These are phyloP conservation scores for Rhynchospora breviuscula DNA, from an alignment of 176 grass and related monocot genomes.

Conservation along the genomic window DNA sequence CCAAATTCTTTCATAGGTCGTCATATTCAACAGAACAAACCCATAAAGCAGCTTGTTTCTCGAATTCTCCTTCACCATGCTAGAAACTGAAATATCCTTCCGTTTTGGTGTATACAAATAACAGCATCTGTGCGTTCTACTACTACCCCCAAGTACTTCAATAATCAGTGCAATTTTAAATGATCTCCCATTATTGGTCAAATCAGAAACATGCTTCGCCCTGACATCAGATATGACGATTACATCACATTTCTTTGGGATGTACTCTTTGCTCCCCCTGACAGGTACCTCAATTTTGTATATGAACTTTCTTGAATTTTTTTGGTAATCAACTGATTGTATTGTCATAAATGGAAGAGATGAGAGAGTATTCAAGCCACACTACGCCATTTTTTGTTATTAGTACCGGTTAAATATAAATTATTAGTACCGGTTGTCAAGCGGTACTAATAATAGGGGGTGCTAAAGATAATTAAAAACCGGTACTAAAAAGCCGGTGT, in stretches of 20 bases:
- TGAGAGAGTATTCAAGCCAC: not conserved
- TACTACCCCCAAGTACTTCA: not conserved
- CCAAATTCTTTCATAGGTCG: constrained; percentile 25
- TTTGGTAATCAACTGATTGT: not conserved
- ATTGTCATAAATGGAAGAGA: constrained; percentile 10
- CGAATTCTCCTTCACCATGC: not conserved
- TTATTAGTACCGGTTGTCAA: too few relatives aligned
- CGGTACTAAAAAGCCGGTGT: too few relatives aligned
- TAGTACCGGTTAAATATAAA: too few relatives aligned
- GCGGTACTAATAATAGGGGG: too few relatives aligned
- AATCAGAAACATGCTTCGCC: not conserved
- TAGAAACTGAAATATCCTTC: not conserved
- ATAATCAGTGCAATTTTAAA: not conserved
- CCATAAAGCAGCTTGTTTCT: not conserved
- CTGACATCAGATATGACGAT: constrained; percentile 18
- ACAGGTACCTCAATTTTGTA: not conserved
- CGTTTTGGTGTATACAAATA: not conserved
- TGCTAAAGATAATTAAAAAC: too few relatives aligned
- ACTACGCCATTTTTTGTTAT: too few relatives aligned
- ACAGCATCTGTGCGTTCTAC: not conserved
- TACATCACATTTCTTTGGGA: constrained; percentile 6
- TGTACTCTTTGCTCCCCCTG: not conserved
- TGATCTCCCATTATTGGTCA: constrained; percentile 1
- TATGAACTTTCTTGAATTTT: not conserved
- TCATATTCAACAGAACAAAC: constrained; percentile 23